A percentile compares a stretch with the other conserved stretches of the same genome.
phyloP scores from a whole-genome alignment of 441 rosid species.

The Populus tomentosa region DNA sequence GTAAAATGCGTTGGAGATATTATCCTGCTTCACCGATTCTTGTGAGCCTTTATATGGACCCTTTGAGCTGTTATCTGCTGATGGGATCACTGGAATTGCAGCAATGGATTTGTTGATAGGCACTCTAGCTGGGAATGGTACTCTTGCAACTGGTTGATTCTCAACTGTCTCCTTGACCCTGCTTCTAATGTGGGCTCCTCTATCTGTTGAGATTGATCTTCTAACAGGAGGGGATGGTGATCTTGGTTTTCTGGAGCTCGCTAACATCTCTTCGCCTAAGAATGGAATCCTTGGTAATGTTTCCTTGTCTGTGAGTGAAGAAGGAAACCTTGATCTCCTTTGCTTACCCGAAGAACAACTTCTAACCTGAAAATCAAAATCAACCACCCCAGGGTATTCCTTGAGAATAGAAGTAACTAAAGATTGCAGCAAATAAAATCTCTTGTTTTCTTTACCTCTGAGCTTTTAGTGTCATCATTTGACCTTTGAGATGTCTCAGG shows the following conservation, averaged over 20 bases:
- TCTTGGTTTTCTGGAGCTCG: slow-evolving; percentile 41
- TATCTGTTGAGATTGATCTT: slow-evolving; percentile 79
- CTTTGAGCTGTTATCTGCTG: slow-evolving; percentile 42
- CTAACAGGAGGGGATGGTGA: slow-evolving; percentile 73
- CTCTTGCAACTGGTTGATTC: slow-evolving; percentile 48
- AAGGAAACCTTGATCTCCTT: slow-evolving; percentile 71
- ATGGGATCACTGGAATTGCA: slow-evolving; percentile 35
- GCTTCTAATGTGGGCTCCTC: slow-evolving; percentile 58
- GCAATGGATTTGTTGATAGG: slow-evolving; percentile 54
- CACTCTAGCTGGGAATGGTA: slow-evolving; percentile 90
- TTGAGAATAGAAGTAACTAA: background rate
- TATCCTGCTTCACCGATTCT: slow-evolving; percentile 39
- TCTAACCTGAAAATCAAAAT: slow-evolving; percentile 53
- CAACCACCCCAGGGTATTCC: background rate
- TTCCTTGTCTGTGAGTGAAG: slow-evolving; percentile 61
- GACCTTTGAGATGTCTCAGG: slow-evolving; percentile 49
- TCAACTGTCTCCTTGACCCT: slow-evolving; percentile 57
- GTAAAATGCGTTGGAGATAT: slow-evolving; percentile 38
- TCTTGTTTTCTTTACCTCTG: slow-evolving; percentile 45
- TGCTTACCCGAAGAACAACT: slow-evolving; percentile 87
- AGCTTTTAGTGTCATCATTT: slow-evolving; percentile 41
- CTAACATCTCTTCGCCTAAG: slow-evolving; percentile 46
- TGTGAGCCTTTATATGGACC: slow-evolving; percentile 15
- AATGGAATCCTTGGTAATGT: slow-evolving; percentile 40
- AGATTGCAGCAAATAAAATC: background rate